Conservation (phyloP, 176 grass and related monocot genomes). For the Bromus sterilis region DNA sequence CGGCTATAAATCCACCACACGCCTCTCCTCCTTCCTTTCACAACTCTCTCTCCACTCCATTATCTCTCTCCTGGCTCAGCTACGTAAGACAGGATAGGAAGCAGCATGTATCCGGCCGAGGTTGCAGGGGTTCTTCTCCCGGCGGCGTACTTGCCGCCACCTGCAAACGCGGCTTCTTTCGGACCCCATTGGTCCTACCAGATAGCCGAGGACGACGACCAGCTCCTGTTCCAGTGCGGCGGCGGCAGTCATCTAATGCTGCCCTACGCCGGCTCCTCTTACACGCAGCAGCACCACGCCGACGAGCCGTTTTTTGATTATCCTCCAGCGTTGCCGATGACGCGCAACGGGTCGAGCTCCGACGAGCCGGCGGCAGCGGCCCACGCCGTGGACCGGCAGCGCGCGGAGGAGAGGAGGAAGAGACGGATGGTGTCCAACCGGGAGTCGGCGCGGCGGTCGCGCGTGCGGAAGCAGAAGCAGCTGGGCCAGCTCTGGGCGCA, state of each 20-base stretch:
- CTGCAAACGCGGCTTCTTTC: constrained; percentile 11
- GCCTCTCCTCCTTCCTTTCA: constrained; percentile 1
- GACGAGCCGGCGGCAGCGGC: constrained; percentile 14
- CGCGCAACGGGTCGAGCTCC: neutral
- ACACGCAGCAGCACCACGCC: too few relatives aligned
- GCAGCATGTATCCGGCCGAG: constrained; percentile 47
- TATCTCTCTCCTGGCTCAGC: neutral
- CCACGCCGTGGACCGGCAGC: neutral
- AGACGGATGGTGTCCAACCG: constrained; percentile 66
- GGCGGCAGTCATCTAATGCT: neutral
- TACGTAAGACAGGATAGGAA: neutral
- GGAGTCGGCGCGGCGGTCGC: constrained; percentile 73
- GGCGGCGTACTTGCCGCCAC: neutral
- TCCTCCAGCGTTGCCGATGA: neutral
- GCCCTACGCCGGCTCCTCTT: too few relatives aligned
- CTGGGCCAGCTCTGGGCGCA: constrained; percentile 50
- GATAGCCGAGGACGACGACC: neutral
- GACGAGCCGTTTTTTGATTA: constrained; percentile 15
- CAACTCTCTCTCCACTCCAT: neutral
- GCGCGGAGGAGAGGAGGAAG: constrained; percentile 57
- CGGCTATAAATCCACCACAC: constrained; percentile 51
- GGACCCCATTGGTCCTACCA: constrained; percentile 21
- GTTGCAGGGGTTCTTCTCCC: constrained; percentile 30
- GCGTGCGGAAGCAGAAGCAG: constrained; percentile 70
- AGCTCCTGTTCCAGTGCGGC: constrained; percentile 25